These are phyloP conservation scores for Aspergillus melleus DNA, from an alignment of 2,329 filamentous ascomycete genomes.

Conservation along the genomic window DNA sequence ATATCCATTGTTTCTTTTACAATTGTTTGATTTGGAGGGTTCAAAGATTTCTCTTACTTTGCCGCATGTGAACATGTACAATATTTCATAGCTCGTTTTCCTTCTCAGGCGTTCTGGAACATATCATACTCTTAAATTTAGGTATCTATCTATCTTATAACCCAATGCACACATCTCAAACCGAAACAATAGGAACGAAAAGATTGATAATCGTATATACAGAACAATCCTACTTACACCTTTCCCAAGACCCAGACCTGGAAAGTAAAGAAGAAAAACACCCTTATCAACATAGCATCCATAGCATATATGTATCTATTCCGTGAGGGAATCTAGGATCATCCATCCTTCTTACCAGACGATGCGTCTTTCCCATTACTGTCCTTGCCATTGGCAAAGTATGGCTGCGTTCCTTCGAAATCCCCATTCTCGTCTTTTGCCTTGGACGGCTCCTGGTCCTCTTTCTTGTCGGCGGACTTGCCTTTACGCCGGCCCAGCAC, in stretches of 20 bases:
- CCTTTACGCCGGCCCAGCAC: conserved; percentile 21
- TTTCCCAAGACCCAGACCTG: not conserved
- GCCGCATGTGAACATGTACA: not conserved
- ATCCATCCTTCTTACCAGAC: not conserved
- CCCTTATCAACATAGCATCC: not conserved
- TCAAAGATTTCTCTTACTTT: not conserved
- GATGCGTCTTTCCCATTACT: not conserved
- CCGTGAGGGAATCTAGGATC: not conserved
- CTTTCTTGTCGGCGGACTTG: conserved; percentile 6
- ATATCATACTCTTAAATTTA: not conserved
- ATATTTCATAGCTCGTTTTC: not conserved
- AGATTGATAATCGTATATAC: not conserved
- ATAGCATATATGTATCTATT: not conserved
- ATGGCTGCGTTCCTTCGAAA: conserved; percentile 32
- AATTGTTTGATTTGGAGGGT: not conserved
- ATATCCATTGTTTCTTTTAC: not conserved
- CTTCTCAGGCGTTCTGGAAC: not conserved
- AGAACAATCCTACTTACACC: not conserved
- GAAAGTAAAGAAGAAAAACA: not conserved
- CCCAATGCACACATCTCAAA: too few species aligned
- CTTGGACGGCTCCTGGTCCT: not conserved
- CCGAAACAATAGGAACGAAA: not conserved
- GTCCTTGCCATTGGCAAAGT: conserved; percentile 22
- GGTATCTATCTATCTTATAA: not conserved
- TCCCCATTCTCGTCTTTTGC: not conserved